Evolutionary conservation across 2,329 filamentous ascomycete species (phyloP).

Genomic region (Pezicula neosporulosa): DNA sequence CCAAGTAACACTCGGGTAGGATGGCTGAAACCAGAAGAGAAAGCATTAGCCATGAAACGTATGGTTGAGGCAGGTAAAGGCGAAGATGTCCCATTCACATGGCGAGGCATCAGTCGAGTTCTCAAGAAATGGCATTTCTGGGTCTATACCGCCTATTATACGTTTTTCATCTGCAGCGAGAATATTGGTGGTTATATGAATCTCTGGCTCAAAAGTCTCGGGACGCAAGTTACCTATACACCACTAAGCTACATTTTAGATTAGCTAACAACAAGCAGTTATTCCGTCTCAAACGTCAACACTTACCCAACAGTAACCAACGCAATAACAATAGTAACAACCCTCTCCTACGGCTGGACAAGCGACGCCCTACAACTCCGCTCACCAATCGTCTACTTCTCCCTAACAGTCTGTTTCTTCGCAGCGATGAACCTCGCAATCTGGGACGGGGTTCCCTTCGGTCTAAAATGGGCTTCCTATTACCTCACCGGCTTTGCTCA

Average conservation of each 20-base stretch:
- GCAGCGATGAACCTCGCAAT: slow-evolving; percentile 22
- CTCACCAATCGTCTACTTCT: slow-evolving; percentile 23
- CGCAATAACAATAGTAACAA: slow-evolving; percentile 23
- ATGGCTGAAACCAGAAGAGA: slow-evolving; percentile 17
- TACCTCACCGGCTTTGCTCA: slow-evolving; percentile 24
- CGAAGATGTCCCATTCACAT: slow-evolving; percentile 16
- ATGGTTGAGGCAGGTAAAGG: slow-evolving; percentile 14
- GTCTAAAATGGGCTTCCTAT: slow-evolving; percentile 22
- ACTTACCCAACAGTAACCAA: slow-evolving; percentile 26
- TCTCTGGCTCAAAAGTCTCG: slow-evolving; percentile 16
- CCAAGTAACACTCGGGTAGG: slow-evolving; percentile 8
- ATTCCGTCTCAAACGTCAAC: slow-evolving; percentile 28
- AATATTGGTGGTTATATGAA: slow-evolving; percentile 26
- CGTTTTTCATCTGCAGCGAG: slow-evolving; percentile 25
- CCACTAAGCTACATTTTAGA: slow-evolving; percentile 18
- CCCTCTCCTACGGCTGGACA: slow-evolving; percentile 25
- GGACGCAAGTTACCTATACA: slow-evolving; percentile 19
- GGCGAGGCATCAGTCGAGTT: slow-evolving; percentile 21
- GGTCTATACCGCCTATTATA: slow-evolving; percentile 27
- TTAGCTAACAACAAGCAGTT: slow-evolving; percentile 13
- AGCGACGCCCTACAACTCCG: slow-evolving; percentile 24
- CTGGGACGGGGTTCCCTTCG: slow-evolving; percentile 23
- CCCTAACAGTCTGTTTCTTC: slow-evolving; percentile 21
- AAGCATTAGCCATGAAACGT: slow-evolving; percentile 13
- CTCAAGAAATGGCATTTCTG: slow-evolving; percentile 31